These are phyloP conservation scores for Neurospora cerealis DNA, from an alignment of 495 filamentous ascomycete genomes.

Conservation along the genomic window DNA sequence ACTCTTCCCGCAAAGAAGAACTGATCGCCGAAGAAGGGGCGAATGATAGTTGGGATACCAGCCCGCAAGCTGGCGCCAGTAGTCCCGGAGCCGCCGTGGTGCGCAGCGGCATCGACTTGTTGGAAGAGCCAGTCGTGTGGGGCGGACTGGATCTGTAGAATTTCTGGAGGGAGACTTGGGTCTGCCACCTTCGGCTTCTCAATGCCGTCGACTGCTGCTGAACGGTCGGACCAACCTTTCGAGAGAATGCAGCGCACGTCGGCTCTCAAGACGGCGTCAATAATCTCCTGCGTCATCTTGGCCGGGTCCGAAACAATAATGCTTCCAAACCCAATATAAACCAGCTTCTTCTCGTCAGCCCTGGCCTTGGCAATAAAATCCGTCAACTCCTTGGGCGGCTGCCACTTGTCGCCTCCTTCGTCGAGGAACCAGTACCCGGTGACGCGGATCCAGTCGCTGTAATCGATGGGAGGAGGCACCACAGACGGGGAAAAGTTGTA, in stretches of 20 bases:
- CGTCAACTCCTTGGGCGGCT: constrained; percentile 61
- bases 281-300: constrained; percentile 78
- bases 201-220: constrained; percentile 14
- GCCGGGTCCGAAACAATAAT: constrained; percentile 89
- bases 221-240: constrained; percentile 97
- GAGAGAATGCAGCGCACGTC: constrained; percentile 92
- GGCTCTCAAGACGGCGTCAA: constrained; percentile 83
- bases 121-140: constrained; percentile 96
- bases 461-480: constrained; percentile 86
- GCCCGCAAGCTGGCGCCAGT: constrained; percentile 90
- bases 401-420: constrained; percentile 60
- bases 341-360: constrained; percentile 75
- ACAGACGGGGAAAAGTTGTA: constrained; percentile 96
- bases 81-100: constrained; percentile 92
- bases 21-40: constrained; percentile 96
- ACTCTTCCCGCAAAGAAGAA: constrained; percentile 89
- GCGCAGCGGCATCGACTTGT: constrained; percentile 88
- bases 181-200: constrained; percentile 39
- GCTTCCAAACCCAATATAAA: constrained; percentile 95
- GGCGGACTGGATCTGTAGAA: constrained; percentile 79
- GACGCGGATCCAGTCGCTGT: constrained; percentile 93
- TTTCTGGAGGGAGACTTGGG: constrained; percentile 65
- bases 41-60: constrained; percentile 87
- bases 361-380: constrained; percentile 76
- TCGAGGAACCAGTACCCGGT: constrained; percentile 98